Evolutionary conservation across 495 filamentous ascomycete species (phyloP), one percentile per base, ranked within the genome.

Genomic region (Aspergillus wentii): DNA sequence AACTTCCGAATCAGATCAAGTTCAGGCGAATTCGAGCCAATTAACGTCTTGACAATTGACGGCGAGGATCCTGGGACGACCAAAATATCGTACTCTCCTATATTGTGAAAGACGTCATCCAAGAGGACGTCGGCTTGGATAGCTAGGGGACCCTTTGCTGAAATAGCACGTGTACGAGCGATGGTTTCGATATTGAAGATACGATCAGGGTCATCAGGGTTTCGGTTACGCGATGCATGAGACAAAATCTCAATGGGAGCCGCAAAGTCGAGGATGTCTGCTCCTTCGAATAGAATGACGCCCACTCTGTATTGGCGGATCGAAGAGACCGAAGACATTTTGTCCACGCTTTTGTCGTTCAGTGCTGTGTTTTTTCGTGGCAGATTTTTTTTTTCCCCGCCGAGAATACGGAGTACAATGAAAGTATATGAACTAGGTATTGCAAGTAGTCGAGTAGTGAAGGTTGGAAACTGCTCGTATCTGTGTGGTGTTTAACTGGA

Each of bases 51-150:
- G 1, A 64, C 3, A 5, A 53, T 37, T 1, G 54, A 44, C 1
- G 58, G 47, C 11, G 38, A 30, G 1, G 43, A 52, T 16, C 85
- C 83, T 3, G 85, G 72, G 35, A 88, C 64, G 49, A 88, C 53
- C 35, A 89, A 66, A 43, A 88, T 72, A 54, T 89, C 83, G 47
- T 82, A 86, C 22, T 86, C 79, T 26, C 72, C 49, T 30, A 88
- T 71, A 17, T 72, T 68, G 22, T 80, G 67, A 51, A 80, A 54
- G 28, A 82, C 82, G 44, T 85, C 80, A 52, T 77, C 76, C 61
- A 67, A 19, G 6, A 42, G 30, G 4, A 28, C 37, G 34, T 61
- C 58, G 15, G 46, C 45, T 4, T 51, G 37, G 8, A 64, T 36
- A 6, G 44, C 54, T 9, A 69, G 45, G 2, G 41, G 37, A n/a